These are phyloP conservation scores for Globisporangium takayamanum DNA, from an alignment of 352 stramenopile species.

Conservation along the genomic window DNA sequence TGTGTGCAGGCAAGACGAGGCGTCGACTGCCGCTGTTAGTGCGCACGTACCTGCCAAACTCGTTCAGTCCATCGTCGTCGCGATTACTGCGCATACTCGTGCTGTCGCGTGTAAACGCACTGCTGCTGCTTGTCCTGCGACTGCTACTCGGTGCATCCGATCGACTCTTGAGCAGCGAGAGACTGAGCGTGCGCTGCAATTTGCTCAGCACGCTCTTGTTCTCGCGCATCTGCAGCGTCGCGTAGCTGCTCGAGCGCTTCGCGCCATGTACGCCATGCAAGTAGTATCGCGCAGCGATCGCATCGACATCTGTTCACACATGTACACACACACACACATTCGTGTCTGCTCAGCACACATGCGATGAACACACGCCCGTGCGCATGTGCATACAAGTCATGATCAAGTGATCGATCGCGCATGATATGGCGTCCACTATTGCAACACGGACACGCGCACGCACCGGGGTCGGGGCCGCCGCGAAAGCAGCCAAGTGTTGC, in stretches of 20 bases:
- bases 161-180: conserved; percentile 18
- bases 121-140: neutral
- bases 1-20: too few relatives aligned
- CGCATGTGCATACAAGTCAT: neutral
- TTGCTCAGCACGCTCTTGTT: conserved; percentile 41
- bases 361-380: neutral
- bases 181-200: conserved; percentile 48
- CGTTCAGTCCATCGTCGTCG: conserved; percentile 5
- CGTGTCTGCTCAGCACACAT: neutral
- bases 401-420: neutral
- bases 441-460: neutral
- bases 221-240: neutral
- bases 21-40: neutral
- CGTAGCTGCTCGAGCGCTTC: conserved; percentile 7
- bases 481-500: conserved; percentile 52
- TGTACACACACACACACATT: too few relatives aligned
- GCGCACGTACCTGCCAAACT: conserved; percentile 7
- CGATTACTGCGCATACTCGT: neutral
- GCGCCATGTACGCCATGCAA: conserved; percentile 6
- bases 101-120: neutral
- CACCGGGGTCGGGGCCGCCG: conserved; percentile 16
- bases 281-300: conserved; percentile 1
- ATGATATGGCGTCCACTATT: neutral
- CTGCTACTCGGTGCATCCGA: conserved; percentile 4
- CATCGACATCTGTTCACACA: conserved; percentile 11